Evolutionary conservation across 2,329 filamentous ascomycete species (phyloP).

Genomic region (Trichoderma brevicompactum): DNA sequence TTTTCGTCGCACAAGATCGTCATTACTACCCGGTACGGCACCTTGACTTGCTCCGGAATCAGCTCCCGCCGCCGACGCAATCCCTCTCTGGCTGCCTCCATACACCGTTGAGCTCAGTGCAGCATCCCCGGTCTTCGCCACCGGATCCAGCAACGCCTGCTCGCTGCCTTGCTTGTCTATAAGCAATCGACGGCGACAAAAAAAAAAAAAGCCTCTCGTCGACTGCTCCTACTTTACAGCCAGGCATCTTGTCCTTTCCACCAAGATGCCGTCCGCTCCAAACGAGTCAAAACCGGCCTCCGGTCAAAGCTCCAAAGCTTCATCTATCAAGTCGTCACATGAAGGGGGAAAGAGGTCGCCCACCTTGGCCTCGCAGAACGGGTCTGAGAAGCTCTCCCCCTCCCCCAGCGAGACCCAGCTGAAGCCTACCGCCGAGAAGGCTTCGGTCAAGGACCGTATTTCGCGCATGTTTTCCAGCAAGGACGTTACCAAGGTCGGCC

Average conservation of each 20-base stretch:
- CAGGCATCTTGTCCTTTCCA: neutral
- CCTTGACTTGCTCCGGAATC: conserved; percentile 14
- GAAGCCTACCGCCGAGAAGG: conserved; percentile 54
- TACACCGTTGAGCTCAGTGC: conserved; percentile 13
- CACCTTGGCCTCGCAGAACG: conserved; percentile 46
- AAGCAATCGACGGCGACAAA: neutral
- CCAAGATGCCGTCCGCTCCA: conserved; percentile 43
- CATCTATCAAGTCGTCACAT: conserved; percentile 56
- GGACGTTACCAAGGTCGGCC: conserved; percentile 48
- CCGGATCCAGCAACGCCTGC: conserved; percentile 10
- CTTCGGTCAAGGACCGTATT: conserved; percentile 66
- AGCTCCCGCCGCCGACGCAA: conserved; percentile 24
- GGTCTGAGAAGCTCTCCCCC: conserved; percentile 36
- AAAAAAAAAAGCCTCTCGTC: neutral
- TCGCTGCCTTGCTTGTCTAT: neutral
- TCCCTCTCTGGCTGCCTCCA: conserved; percentile 16
- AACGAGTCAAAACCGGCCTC: conserved; percentile 46
- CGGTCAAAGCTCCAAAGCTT: conserved; percentile 53
- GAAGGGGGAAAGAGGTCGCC: conserved; percentile 49
- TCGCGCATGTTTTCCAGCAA: conserved; percentile 69
- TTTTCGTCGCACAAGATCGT: conserved; percentile 15
- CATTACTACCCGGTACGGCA: neutral
- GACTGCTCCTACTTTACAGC: too few species aligned
- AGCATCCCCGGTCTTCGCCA: conserved; percentile 23
- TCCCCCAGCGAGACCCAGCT: conserved; percentile 33